Evolutionary conservation across 805 yeast species (phyloP), one percentile per base, ranked within the genome.

Genomic region (Metschnikowia aberdeeniae): DNA sequence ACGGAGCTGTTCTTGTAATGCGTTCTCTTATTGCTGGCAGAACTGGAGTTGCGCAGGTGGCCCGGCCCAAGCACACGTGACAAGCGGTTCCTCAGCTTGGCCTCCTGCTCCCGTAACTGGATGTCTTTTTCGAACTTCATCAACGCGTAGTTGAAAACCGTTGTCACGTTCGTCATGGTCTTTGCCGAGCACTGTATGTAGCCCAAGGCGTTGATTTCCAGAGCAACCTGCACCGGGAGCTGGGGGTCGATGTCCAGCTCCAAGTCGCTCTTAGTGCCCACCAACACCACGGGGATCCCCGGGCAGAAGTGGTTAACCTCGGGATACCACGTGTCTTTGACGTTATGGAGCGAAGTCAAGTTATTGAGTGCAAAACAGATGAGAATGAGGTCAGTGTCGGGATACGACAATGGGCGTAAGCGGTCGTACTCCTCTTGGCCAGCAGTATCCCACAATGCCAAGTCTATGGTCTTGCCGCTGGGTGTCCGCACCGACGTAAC

Each of bases 381-480:
- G 46, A 90, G 68, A 13, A 89, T 63, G 1, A 89, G 67, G 61
- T 88, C 86, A 3, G 84, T 86, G 54, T 86, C 95, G 5, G 90
- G 84, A 59, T 88, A 88, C 35, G 85, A 75, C 39, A 89, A 68
- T 1, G 95, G 93, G 49, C 96, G 71, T 45, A 87, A 67, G 43
- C 95, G 69, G 60, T 84, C 90, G 59, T 85, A 86, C 61, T 86
- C 93, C 63, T 87, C 95, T 64, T 86, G 93, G 3, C 95, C 93
- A 0, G 95, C 95, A 0, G 95, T 86, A 60, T 88, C 96, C 95
- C 95, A 87, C 27, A 87, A 63, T 0, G 88, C 86, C 53, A 88
- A 64, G 57, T 84, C 89, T 17, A 84, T 72, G 64, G 86, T 80
- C 69, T 92, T 86, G 41, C 95, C 95, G 59, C 86, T 92, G 5